Base-by-base conservation (phyloP, 345 rosid genomes). In the Arabis hirsuta region DNA sequence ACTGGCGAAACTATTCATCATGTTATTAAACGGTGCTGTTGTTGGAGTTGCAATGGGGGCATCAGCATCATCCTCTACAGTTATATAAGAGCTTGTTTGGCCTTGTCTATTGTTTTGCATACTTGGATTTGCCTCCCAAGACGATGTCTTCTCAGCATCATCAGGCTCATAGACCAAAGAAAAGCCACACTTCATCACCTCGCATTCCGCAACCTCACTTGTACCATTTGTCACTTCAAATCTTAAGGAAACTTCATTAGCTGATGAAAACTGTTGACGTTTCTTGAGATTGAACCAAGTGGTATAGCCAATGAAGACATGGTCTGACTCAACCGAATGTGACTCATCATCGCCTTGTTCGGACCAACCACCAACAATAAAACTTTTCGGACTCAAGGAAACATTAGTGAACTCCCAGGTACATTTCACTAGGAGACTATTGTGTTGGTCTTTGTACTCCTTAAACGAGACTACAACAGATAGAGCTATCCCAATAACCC, bases 151-250 rank as follows among this genome's bases (percentile, higher is more conserved):
- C 29, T 44, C 50, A 54, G 20, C 32, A 10, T 34, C 64, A 13
- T 72, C 71, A 34, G 20, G 0, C 57, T 63, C 67, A 48, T 65
- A 27, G 0, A 73, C 45, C 54, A 65, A 58, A 48, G 66, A 36
- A 26, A 65, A 65, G 5, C 77, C 77, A 39, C 66, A 73, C 9
- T 29, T 46, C 27, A 29, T 20, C 45, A 73, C 66, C 54, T 65
- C 4, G 43, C 77, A 73, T 55, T 55, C 41, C 14, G 11, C 24
- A 26, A 27, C 65, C 26, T 9, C 59, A n/a, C 36, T 73, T 38
- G 60, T 47, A 38, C 77, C 77, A 65, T 57, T 56, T 38, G 45
- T 65, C 60, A 73, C 66, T 27, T 73, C 52, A 48, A 73, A 73
- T 55, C 44, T 16, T 14, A 73, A 34, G 32, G 59, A 73, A 0